Percentiles rank a stretch among this genome's conserved stretches.
These are phyloP conservation scores for Tuber umbilicatum DNA, from an alignment of 495 filamentous ascomycete species.

Conservation along the genomic window DNA sequence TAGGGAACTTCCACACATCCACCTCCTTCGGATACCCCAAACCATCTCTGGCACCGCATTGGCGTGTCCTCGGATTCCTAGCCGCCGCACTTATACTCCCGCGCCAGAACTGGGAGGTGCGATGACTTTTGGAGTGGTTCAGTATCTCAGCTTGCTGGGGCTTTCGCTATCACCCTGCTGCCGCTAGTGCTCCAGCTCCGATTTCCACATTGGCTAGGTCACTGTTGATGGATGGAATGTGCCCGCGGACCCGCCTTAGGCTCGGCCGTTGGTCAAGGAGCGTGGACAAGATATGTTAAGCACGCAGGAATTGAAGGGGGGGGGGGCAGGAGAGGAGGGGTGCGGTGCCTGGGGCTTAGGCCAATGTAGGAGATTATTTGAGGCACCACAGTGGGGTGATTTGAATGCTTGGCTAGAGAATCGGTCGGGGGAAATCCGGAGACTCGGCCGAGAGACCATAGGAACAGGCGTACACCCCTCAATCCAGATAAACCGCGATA, in stretches of 20 bases:
- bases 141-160: constrained; percentile 46
- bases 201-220: constrained; percentile 57
- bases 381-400: constrained; percentile 53
- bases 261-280: constrained; percentile 62
- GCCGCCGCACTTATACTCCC: constrained; percentile 51
- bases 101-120: constrained; percentile 57
- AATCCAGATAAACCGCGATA: constrained; percentile 52
- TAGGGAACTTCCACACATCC: constrained; percentile 49
- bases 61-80: constrained; percentile 49
- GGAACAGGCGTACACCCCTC: constrained; percentile 43
- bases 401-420: constrained; percentile 49
- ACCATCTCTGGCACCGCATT: constrained; percentile 42
- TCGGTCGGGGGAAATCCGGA: background rate
- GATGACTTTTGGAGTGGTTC: constrained; percentile 50
- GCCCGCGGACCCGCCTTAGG: constrained; percentile 62
- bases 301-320: too few relatives aligned
- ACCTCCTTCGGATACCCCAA: constrained; percentile 50
- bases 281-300: constrained; percentile 21
- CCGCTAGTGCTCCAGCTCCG: constrained; percentile 63
- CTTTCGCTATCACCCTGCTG: too few relatives aligned
- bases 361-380: constrained; percentile 47
- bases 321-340: background rate
- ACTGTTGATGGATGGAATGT: constrained; percentile 65
- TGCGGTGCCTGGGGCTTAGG: constrained; percentile 46
- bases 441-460: too few relatives aligned